Conservation (phyloP, 2,329 filamentous ascomycete species). For the Zalaria obscura region DNA sequence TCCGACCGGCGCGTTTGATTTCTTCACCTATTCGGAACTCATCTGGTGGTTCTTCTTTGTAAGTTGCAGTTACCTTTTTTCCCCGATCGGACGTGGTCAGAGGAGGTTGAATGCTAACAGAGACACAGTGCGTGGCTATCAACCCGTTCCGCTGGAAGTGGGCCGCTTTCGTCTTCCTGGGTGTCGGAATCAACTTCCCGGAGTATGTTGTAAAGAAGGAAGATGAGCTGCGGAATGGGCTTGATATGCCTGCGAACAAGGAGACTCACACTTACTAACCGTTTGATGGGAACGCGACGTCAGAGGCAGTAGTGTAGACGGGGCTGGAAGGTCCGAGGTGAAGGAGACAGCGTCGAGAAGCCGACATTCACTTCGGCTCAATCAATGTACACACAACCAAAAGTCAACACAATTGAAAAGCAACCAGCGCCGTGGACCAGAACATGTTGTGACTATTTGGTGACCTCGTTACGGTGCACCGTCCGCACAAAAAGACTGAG, state of each 20-base stretch:
- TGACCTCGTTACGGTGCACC: no score
- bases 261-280: slow-evolving; percentile 5
- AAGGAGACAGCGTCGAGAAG: no score
- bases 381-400: no score
- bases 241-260: slow-evolving; percentile 23
- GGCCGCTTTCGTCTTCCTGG: slow-evolving; percentile 70
- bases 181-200: slow-evolving; percentile 54
- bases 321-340: no score
- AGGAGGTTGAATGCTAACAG: not conserved
- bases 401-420: no score
- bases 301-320: not conserved
- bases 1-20: slow-evolving; percentile 68
- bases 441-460: no score
- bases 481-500: no score
- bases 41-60: slow-evolving; percentile 78
- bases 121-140: slow-evolving; percentile 36
- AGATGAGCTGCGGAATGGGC: slow-evolving; percentile 41
- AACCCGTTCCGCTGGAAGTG: slow-evolving; percentile 89
- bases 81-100: not conserved
- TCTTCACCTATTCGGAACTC: slow-evolving; percentile 77
- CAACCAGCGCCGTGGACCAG: no score
- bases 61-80: slow-evolving; percentile 11
- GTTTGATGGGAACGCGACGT: not conserved
- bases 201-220: slow-evolving; percentile 53
- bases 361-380: no score